Evolutionary conservation across 805 yeast species (phyloP).

Genomic region (Ogataea ganodermae): DNA sequence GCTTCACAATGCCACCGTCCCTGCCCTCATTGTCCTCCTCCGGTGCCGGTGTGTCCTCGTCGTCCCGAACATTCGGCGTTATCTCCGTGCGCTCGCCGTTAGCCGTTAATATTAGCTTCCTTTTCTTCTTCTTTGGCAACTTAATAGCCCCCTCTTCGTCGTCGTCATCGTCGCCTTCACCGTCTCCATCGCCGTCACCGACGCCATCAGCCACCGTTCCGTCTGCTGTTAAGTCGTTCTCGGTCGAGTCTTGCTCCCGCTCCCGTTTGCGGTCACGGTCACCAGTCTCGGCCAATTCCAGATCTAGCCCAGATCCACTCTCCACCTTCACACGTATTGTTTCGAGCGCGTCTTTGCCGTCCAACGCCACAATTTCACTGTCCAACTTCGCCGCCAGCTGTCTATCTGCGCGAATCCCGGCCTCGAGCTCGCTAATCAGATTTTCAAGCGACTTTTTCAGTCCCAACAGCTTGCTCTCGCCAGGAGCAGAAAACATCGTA

Average conservation of each 20-base stretch:
- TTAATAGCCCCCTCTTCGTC: slow-evolving; percentile 24
- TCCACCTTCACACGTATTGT: slow-evolving; percentile 14
- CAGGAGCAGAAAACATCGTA: slow-evolving; percentile 39
- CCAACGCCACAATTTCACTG: slow-evolving; percentile 10
- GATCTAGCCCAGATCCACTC: slow-evolving; percentile 9
- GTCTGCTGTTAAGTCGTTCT: slow-evolving; percentile 1
- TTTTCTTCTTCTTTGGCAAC: slow-evolving; percentile 23
- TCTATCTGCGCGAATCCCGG: slow-evolving; percentile 30
- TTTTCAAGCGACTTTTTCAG: slow-evolving; percentile 40
- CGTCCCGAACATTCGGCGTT: slow-evolving; percentile 14
- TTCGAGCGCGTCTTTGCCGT: slow-evolving; percentile 9
- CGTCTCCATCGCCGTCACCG: slow-evolving; percentile 15
- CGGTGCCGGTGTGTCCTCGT: slow-evolving; percentile 20
- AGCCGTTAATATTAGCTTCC: slow-evolving; percentile 23
- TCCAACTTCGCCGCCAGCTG: slow-evolving; percentile 28
- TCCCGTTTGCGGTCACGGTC: neutral
- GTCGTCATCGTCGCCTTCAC: slow-evolving; percentile 22
- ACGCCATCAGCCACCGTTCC: neutral
- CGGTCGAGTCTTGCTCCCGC: slow-evolving; percentile 5
- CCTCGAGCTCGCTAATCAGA: slow-evolving; percentile 41
- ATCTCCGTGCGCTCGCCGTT: slow-evolving; percentile 27
- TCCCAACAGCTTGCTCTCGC: slow-evolving; percentile 18
- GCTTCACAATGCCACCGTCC: slow-evolving; percentile 6
- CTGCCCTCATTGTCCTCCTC: slow-evolving; percentile 12
- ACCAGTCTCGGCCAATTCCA: neutral